Evolutionary conservation across 2,329 filamentous ascomycete species (phyloP).

Genomic region (Diaporthe citrichinensis): DNA sequence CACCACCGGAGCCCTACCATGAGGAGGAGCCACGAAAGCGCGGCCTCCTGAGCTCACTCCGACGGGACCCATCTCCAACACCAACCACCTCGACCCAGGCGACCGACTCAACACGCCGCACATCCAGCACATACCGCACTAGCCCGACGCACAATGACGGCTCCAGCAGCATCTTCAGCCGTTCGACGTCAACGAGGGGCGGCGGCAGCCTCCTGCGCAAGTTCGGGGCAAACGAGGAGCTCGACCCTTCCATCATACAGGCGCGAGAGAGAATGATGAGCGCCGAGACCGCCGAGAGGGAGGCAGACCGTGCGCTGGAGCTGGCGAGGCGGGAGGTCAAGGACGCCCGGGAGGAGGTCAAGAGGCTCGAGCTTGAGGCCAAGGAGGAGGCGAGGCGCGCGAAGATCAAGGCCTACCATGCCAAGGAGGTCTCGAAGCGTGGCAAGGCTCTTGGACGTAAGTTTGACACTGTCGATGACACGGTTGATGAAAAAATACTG

Average conservation of each 20-base stretch:
- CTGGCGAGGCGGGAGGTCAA: constrained; percentile 69
- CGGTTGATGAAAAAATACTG: background rate
- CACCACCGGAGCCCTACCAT: constrained; percentile 50
- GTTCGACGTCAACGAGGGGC: constrained; percentile 47
- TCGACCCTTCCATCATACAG: constrained; percentile 74
- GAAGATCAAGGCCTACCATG: constrained; percentile 78
- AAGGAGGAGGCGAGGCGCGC: constrained; percentile 74
- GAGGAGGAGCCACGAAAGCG: constrained; percentile 47
- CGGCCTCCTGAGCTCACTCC: constrained; percentile 54
- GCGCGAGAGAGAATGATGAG: constrained; percentile 73
- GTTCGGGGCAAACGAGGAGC: constrained; percentile 60
- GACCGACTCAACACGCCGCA: constrained; percentile 37
- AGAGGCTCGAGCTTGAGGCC: constrained; percentile 74
- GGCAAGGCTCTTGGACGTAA: constrained; percentile 79
- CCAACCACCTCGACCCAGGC: constrained; percentile 46
- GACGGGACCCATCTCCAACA: constrained; percentile 48
- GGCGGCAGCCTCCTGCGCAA: constrained; percentile 60
- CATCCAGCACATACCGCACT: constrained; percentile 34
- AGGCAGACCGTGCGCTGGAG: constrained; percentile 75
- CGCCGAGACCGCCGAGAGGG: constrained; percentile 74
- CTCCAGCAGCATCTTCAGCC: constrained; percentile 47
- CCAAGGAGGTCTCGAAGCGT: constrained; percentile 75
- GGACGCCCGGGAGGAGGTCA: constrained; percentile 75
- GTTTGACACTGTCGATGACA: constrained; percentile 49
- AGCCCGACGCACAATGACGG: constrained; percentile 45